A percentile compares a stretch with the other conserved stretches of the same genome.
These are phyloP conservation scores for Dunaliella primolecta DNA, from an alignment of 139 green algal genomes.

Conservation along the genomic window DNA sequence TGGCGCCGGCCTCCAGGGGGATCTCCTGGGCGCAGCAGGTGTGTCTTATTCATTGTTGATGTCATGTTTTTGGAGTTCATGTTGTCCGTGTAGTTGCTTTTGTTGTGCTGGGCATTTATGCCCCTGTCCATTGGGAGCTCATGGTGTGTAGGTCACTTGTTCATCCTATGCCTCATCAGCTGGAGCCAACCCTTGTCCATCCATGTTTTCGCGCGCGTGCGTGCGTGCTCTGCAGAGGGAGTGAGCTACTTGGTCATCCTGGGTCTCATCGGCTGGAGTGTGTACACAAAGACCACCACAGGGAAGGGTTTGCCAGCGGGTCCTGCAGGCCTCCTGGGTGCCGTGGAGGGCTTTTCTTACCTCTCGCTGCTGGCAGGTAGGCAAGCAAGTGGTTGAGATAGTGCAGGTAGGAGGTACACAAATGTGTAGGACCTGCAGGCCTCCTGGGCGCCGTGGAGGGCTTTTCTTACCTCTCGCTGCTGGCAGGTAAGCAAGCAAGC, in stretches of 20 bases:
- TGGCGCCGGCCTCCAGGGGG: background rate
- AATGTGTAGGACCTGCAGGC: conserved; percentile 48
- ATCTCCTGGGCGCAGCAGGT: background rate
- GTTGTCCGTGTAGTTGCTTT: no score
- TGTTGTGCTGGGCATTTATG: no score
- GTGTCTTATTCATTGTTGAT: no score
- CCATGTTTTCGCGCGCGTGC: no score
- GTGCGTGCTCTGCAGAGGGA: conserved; percentile 37
- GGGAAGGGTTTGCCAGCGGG: conserved; percentile 64
- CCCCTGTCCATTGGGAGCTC: no score
- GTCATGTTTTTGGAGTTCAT: no score
- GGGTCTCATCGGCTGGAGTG: conserved; percentile 62
- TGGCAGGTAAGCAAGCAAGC: conserved; percentile 39
- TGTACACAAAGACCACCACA: conserved; percentile 60
- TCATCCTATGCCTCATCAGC: no score
- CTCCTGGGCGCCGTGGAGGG: conserved; percentile 77
- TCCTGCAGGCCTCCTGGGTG: conserved; percentile 69
- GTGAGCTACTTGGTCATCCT: conserved; percentile 67
- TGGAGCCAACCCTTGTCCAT: no score
- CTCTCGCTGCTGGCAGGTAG: conserved; percentile 52
- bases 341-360: conserved; percentile 66
- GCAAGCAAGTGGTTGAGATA: background rate
- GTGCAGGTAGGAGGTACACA: background rate
- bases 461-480: conserved; percentile 55
- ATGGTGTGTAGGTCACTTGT: no score